phyloP scores from a whole-genome alignment of 2,329 filamentous ascomycete genomes.

The Neofusicoccum laricinum region DNA sequence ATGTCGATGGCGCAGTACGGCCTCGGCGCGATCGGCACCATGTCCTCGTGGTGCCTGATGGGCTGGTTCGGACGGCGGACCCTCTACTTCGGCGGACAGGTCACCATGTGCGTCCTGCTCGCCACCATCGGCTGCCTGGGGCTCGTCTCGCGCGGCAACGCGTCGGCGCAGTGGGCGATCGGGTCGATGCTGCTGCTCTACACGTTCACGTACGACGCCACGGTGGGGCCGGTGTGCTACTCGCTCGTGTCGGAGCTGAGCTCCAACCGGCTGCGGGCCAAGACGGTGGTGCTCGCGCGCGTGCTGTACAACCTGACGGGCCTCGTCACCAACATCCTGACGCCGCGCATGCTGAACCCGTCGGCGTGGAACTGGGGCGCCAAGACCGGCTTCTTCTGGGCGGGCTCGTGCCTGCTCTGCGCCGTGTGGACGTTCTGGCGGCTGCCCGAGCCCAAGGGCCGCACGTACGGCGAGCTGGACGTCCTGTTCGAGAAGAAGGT shows the following conservation, averaged over 20 bases:
- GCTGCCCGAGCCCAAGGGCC: slow-evolving; percentile 73
- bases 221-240: slow-evolving; percentile 85
- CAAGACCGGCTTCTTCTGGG: slow-evolving; percentile 85
- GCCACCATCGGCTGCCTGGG: slow-evolving; percentile 78
- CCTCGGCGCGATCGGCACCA: slow-evolving; percentile 70
- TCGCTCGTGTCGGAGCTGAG: slow-evolving; percentile 82
- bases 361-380: slow-evolving; percentile 80
- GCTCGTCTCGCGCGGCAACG: slow-evolving; percentile 53
- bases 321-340: slow-evolving; percentile 76
- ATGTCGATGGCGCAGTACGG: slow-evolving; percentile 54
- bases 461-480: slow-evolving; percentile 81
- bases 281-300: slow-evolving; percentile 82
- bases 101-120: slow-evolving; percentile 59
- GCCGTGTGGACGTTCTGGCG: slow-evolving; percentile 78
- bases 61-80: slow-evolving; percentile 71
- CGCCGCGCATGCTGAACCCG: slow-evolving; percentile 88
- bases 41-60: slow-evolving; percentile 79
- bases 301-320: slow-evolving; percentile 72
- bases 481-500: slow-evolving; percentile 65
- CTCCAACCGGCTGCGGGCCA: slow-evolving; percentile 79
- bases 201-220: slow-evolving; percentile 75
- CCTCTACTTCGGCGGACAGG: slow-evolving; percentile 67
- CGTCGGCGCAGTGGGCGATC: slow-evolving; percentile 45
- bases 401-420: slow-evolving; percentile 73
- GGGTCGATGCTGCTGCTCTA: slow-evolving; percentile 31